These are phyloP conservation scores for Marasmius fiardii DNA, from an alignment of 1,284 basidiomycete genomes.

Conservation along the genomic window DNA sequence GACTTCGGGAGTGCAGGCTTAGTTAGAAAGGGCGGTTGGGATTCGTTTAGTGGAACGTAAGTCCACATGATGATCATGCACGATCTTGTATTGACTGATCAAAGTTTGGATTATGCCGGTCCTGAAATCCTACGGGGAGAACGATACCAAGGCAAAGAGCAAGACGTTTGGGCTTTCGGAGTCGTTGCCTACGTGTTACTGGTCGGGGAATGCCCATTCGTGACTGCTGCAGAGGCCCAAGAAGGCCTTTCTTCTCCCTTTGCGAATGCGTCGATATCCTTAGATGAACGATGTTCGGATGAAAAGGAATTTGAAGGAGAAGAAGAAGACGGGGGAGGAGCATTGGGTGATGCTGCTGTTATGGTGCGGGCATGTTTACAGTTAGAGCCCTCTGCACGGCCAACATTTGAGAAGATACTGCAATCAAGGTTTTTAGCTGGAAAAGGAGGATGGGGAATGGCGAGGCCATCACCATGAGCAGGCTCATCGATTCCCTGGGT, in stretches of 20 bases:
- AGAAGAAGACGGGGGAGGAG: slow-evolving; percentile 78
- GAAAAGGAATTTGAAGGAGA: slow-evolving; percentile 67
- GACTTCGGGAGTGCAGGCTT: slow-evolving; percentile 95
- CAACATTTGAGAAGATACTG: slow-evolving; percentile 80
- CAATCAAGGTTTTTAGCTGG: slow-evolving; percentile 78
- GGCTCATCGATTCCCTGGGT: slow-evolving; percentile 2
- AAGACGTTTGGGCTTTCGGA: slow-evolving; percentile 99
- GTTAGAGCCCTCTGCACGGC: slow-evolving; percentile 67
- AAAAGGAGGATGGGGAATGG: slow-evolving; percentile 56
- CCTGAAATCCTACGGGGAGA: slow-evolving; percentile 96
- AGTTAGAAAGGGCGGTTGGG: slow-evolving; percentile 83
- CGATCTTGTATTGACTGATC: slow-evolving; percentile 13
- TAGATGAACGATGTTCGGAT: slow-evolving; percentile 75
- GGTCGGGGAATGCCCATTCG: slow-evolving; percentile 94
- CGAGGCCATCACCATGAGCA: slow-evolving; percentile 9
- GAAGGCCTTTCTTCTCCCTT: slow-evolving; percentile 75
- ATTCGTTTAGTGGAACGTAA: slow-evolving; percentile 93
- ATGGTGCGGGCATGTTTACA: slow-evolving; percentile 79
- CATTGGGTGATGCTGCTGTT: slow-evolving; percentile 75
- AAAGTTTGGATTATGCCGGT: slow-evolving; percentile 92
- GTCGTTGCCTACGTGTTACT: slow-evolving; percentile 96
- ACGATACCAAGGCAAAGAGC: slow-evolving; percentile 92
- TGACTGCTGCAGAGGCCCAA: slow-evolving; percentile 81
- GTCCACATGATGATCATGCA: slow-evolving; percentile 23
- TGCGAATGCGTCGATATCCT: slow-evolving; percentile 63